phyloP scores from a whole-genome alignment of 371 early-diverging fungal species.

The Mucor sp. region DNA sequence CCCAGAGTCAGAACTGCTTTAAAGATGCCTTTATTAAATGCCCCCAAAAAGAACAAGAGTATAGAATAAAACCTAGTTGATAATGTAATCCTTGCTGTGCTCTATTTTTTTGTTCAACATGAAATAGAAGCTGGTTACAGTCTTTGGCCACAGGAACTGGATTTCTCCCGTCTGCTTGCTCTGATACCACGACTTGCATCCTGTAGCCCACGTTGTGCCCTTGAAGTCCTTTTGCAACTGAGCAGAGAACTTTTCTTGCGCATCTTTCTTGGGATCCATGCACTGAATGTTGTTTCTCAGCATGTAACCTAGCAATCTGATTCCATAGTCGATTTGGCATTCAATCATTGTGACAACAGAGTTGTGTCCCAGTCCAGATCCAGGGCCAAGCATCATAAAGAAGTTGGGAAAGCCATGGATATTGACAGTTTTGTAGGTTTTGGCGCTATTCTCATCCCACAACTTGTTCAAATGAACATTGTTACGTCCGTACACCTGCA shows the following conservation, averaged over 20 bases:
- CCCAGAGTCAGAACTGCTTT: conserved; percentile 33
- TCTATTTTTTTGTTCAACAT: conserved; percentile 3
- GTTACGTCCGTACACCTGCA: conserved; percentile 28
- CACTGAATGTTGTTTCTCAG: conserved; percentile 15
- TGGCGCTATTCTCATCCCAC: conserved; percentile 18
- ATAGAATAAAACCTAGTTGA: not conserved
- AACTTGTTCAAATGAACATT: conserved; percentile 15
- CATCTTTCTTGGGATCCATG: conserved; percentile 18
- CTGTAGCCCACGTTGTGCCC: conserved; percentile 21
- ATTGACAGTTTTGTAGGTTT: conserved; percentile 32
- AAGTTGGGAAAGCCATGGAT: conserved; percentile 44
- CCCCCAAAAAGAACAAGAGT: not conserved
- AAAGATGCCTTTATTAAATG: conserved; percentile 21
- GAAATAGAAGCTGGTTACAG: conserved; percentile 3
- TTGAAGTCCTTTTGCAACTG: conserved; percentile 15
- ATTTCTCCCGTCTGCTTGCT: conserved; percentile 6
- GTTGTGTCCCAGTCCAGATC: conserved; percentile 38
- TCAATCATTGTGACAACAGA: conserved; percentile 41
- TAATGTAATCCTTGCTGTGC: conserved; percentile 3
- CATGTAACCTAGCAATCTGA: conserved; percentile 19
- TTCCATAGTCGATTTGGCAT: conserved; percentile 20
- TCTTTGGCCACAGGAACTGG: conserved; percentile 13
- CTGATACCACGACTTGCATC: conserved; percentile 28
- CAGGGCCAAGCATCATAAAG: conserved; percentile 47
- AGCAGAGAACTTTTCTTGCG: conserved; percentile 14